Percentiles rank a stretch among this genome's conserved stretches.
Evolutionary conservation across 2,329 filamentous ascomycete genomes (phyloP).

Genomic region (Colletotrichum magnum): DNA sequence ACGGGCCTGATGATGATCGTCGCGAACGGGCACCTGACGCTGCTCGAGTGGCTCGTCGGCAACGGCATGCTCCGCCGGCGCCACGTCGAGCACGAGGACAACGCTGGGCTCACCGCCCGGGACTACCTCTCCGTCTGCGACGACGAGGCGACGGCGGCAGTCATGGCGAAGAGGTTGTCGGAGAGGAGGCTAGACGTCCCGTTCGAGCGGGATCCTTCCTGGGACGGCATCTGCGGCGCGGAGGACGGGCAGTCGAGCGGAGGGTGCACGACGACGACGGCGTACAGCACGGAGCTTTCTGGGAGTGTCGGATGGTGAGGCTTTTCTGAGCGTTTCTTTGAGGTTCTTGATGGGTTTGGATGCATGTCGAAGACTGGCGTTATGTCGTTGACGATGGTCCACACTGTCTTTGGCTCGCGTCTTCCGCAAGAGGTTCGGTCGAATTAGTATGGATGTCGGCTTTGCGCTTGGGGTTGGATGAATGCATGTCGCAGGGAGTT

Average conservation of each 20-base stretch:
- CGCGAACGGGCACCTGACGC: neutral
- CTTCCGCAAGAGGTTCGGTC: too few species aligned
- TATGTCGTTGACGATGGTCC: too few species aligned
- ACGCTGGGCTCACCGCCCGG: neutral
- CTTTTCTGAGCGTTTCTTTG: too few species aligned
- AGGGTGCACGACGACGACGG: neutral
- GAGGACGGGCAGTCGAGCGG: neutral
- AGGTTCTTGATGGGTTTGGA: too few species aligned
- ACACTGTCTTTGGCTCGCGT: too few species aligned
- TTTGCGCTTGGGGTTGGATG: too few species aligned
- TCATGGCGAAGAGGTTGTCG: neutral
- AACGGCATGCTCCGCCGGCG: neutral
- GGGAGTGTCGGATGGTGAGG: neutral
- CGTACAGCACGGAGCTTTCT: neutral
- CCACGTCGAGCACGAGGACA: slow-evolving; percentile 3
- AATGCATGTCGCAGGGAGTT: too few species aligned
- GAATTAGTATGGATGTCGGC: too few species aligned
- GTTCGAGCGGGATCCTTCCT: neutral
- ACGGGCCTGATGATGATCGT: slow-evolving; percentile 17
- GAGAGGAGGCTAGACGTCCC: neutral
- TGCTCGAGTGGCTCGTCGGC: slow-evolving; percentile 1
- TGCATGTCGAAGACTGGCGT: too few species aligned
- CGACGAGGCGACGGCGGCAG: neutral
- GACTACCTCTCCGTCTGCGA: slow-evolving; percentile 6
- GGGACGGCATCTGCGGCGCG: neutral